Base-by-base conservation (phyloP, 2,329 filamentous ascomycete species). In the Neofusicoccum cordaticola region DNA sequence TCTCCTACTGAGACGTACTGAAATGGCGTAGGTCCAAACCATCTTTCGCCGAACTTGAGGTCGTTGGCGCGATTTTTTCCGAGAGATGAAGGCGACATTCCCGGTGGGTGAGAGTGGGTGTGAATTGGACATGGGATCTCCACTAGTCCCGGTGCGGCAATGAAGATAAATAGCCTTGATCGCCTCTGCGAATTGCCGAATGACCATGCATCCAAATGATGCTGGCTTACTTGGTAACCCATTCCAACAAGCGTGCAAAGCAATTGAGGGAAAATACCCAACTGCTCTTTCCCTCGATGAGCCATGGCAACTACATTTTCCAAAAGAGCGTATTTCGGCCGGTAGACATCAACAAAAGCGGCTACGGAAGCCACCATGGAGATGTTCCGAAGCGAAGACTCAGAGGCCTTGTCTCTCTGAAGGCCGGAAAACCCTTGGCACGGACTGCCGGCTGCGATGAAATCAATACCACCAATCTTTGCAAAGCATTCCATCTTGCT, bases 351-450 rank as follows among this genome's bases (percentile, higher is more conserved):
- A 1, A 94, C 81, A 66, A 85, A 91, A 0, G 91, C 87, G 0
- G 88, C 88, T 42, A 94, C 91, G 0, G 90, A 90, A 0, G 90
- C 91, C 0, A 95, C 85, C 35, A 95, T 84, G 0, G 90, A 93
- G 39, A 90, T 89, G 71, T 95, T 92, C 65, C 86, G 86, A 5
- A 87, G 76, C 8, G 90, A 88, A 3, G 78, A 62, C 0, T 79
- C 71, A 1, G 84, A 88, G 0, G 81, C 78, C 69, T 83, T 87
- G 69, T 88, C 75, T 0, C 69, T 69, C 4, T 93, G 93, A 0
- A 91, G 74, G 0, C 68, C 62, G 0, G 90, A 93, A 70, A 92
- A 95, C 0, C 90, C 91, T 15, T 89, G 90, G 68, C 92, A 96
- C 0, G 92, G 92, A 60, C 86, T 91, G 0, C 92, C 92, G 1